Evolutionary conservation across 78 protist genomes (phyloP).

Genomic region (Dictyostelium intermedium): DNA sequence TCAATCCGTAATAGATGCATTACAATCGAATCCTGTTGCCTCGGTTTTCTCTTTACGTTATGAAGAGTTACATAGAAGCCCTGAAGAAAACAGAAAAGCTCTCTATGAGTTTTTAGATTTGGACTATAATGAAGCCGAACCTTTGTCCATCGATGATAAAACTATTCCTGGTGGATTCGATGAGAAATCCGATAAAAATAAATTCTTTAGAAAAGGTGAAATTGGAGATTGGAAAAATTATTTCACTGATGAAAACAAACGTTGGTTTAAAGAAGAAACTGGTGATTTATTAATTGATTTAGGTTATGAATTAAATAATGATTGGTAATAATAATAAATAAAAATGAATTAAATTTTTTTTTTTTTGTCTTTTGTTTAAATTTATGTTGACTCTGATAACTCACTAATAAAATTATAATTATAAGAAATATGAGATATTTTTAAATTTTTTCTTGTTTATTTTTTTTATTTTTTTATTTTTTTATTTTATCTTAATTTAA

Average conservation of each 20-base stretch:
- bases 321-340: conserved; percentile 12
- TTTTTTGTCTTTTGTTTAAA: too few species aligned
- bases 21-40: conserved; percentile 25
- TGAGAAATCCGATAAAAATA: conserved; percentile 20
- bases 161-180: conserved; percentile 62
- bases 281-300: conserved; percentile 40
- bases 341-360: not conserved
- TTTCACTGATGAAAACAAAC: conserved; percentile 22
- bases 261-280: conserved; percentile 71
- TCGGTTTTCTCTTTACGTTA: conserved; percentile 39
- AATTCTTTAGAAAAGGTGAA: conserved; percentile 78
- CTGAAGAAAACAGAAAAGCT: conserved; percentile 17
- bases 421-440: too few species aligned
- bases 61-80: conserved; percentile 61
- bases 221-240: conserved; percentile 75
- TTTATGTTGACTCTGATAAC: too few species aligned
- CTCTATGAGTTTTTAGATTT: conserved; percentile 30
- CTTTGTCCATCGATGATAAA: conserved; percentile 20
- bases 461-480: not conserved
- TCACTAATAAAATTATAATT: too few species aligned
- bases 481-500: conserved; percentile 35
- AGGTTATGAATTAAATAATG: conserved; percentile 55
- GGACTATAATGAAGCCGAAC: conserved; percentile 34
- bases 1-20: not conserved
- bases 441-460: too few species aligned